These are phyloP conservation scores for Acanthamoeba castellanii DNA, from an alignment of 208 protist species.

Conservation along the genomic window DNA sequence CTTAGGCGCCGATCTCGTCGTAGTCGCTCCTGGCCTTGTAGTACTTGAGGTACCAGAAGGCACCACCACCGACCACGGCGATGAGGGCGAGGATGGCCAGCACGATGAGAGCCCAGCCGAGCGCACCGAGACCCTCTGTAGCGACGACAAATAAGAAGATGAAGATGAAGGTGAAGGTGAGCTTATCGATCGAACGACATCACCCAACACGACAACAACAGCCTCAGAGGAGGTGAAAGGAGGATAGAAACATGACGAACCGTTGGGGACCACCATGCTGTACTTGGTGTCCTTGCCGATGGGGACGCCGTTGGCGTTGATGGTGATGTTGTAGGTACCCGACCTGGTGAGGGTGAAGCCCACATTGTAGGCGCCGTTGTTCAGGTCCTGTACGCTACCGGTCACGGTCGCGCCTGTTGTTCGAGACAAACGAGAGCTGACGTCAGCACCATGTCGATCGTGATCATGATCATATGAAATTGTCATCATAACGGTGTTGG, in stretches of 20 bases:
- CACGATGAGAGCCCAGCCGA: conserved; percentile 39
- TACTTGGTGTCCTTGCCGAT: conserved; percentile 50
- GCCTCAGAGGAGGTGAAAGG: no score
- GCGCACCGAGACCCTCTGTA: conserved; percentile 38
- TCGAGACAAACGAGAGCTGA: neutral
- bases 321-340: conserved; percentile 52
- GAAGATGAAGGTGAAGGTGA: neutral
- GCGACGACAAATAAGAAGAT: neutral
- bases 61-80: conserved; percentile 45
- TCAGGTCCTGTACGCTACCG: conserved; percentile 37
- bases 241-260: neutral
- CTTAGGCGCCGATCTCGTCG: conserved; percentile 58
- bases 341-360: conserved; percentile 54
- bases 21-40: conserved; percentile 56
- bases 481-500: neutral
- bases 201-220: neutral
- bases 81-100: conserved; percentile 42
- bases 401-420: neutral
- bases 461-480: no score
- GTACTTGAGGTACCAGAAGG: conserved; percentile 69
- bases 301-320: conserved; percentile 10
- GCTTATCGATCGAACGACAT: neutral
- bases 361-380: conserved; percentile 60
- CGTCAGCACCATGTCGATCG: neutral
- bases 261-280: conserved; percentile 44